Percentiles rank a stretch among this genome's conserved stretches.
phyloP scores from a whole-genome alignment of 129 eudicot species.

The Rutidosis leptorrhynchoides region DNA sequence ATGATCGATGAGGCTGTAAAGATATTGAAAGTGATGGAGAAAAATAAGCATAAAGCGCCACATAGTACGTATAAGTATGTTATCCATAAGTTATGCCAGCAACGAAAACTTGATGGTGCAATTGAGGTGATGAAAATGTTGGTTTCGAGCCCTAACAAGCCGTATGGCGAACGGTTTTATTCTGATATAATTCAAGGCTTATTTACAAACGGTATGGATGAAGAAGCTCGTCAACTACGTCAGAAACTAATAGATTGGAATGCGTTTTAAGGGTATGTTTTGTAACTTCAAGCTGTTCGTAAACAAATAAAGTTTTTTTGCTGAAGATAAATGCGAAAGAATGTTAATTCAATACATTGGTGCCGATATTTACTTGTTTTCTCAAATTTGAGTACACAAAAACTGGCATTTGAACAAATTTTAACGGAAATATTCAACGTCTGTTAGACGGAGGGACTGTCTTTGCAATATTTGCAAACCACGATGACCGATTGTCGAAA shows the following conservation, averaged over 20 bases:
- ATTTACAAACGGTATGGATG: slow-evolving; percentile 40
- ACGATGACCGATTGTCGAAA: too few relatives aligned
- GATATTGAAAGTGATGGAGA: slow-evolving; percentile 51
- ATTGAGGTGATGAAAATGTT: slow-evolving; percentile 53
- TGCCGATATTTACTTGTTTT: slow-evolving; percentile 14
- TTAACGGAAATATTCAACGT: too few relatives aligned
- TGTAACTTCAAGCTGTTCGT: slow-evolving; percentile 5
- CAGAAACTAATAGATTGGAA: slow-evolving; percentile 49
- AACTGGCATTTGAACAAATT: too few relatives aligned
- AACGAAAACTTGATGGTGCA: slow-evolving; percentile 50
- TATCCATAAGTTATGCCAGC: slow-evolving; percentile 50
- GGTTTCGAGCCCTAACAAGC: slow-evolving; percentile 36
- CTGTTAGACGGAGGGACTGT: too few relatives aligned
- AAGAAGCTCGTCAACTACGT: slow-evolving; percentile 37
- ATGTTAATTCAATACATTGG: slow-evolving; percentile 4
- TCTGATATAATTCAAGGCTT: slow-evolving; percentile 43
- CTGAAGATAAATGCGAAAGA: slow-evolving; percentile 12
- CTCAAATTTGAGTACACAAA: slow-evolving; percentile 14
- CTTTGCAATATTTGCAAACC: too few relatives aligned
- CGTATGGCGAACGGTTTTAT: slow-evolving; percentile 28
- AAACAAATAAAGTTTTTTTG: slow-evolving; percentile 11
- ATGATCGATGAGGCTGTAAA: slow-evolving; percentile 56
- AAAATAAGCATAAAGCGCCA: slow-evolving; percentile 38
- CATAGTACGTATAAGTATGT: slow-evolving; percentile 57
- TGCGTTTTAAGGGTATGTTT: slow-evolving; percentile 25